These are phyloP conservation scores for Populus euphratica DNA, from an alignment of 345 rosid genomes.

Conservation along the genomic window DNA sequence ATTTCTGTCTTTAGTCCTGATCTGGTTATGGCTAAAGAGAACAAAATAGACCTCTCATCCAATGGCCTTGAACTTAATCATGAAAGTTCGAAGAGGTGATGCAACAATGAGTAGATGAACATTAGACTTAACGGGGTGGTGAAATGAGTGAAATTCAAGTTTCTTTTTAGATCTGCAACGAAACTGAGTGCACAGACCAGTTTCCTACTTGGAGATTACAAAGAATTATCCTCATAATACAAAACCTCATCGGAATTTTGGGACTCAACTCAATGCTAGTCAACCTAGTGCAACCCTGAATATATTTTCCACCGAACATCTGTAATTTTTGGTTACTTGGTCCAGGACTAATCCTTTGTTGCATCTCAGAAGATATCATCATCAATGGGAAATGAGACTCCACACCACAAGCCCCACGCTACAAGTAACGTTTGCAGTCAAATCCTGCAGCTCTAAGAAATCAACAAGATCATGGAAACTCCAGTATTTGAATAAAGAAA, in stretches of 20 bases:
- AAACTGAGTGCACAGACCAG: neutral
- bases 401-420: neutral
- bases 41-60: neutral
- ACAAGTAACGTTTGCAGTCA: neutral
- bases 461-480: neutral
- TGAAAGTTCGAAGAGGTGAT: neutral
- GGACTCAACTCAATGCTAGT: neutral
- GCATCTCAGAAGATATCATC: neutral
- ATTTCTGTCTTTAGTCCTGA: neutral
- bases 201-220: neutral
- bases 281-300: neutral
- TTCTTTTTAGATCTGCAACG: neutral
- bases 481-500: neutral
- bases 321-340: neutral
- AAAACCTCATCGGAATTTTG: neutral
- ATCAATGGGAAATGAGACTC: neutral
- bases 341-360: neutral
- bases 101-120: neutral
- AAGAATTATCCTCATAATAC: neutral
- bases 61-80: neutral
- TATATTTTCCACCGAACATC: neutral
- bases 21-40: neutral
- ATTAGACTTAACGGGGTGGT: neutral
- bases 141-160: neutral
- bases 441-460: constrained; percentile 5